Conservation (phyloP, 139 green algal species). For the Zygnema cylindricum region DNA sequence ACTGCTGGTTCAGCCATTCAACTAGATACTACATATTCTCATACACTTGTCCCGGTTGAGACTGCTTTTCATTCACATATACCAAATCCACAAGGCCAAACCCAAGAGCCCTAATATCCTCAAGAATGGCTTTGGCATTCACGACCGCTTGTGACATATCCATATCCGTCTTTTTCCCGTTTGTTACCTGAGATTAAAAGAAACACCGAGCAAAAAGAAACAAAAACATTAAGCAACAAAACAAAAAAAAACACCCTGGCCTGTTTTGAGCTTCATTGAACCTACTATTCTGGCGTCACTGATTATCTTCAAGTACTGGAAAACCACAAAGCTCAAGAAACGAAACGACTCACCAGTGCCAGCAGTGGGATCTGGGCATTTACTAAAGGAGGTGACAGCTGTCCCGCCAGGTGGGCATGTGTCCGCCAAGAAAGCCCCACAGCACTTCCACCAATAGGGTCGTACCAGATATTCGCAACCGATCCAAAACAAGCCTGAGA, state of each 20-base stretch:
- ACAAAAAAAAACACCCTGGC: background rate
- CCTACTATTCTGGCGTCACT: background rate
- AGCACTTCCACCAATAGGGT: conserved; percentile 13
- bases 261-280: background rate
- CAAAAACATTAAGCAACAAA: too few relatives aligned
- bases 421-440: conserved; percentile 16
- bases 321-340: conserved; percentile 8
- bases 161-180: too few relatives aligned
- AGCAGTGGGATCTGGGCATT: background rate
- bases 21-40: too few relatives aligned
- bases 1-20: too few relatives aligned
- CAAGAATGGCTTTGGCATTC: background rate
- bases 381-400: background rate
- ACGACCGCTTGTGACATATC: background rate
- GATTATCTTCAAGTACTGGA: background rate
- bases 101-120: background rate
- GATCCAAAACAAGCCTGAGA: background rate
- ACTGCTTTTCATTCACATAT: conserved; percentile 2
- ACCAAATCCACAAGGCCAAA: background rate
- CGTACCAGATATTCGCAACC: conserved; percentile 15
- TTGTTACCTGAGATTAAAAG: too few relatives aligned
- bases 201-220: too few relatives aligned
- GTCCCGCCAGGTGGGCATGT: background rate
- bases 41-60: too few relatives aligned
- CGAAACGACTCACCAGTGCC: background rate